These are phyloP conservation scores for Trametes elegans DNA, from an alignment of 768 basidiomycete genomes.

Conservation along the genomic window DNA sequence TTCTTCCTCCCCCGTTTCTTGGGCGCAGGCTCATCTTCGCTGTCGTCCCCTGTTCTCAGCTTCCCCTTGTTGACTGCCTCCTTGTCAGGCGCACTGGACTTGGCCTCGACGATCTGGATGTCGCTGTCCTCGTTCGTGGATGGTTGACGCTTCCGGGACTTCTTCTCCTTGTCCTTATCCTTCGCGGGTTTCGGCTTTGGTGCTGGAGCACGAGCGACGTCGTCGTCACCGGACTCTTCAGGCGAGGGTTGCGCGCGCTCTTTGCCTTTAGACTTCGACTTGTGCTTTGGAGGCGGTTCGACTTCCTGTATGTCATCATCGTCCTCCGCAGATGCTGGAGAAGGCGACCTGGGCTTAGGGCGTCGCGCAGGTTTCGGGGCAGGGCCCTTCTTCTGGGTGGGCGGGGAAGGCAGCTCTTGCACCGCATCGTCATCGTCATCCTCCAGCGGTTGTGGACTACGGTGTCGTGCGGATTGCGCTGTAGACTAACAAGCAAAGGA, in stretches of 20 bases:
- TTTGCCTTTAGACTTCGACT: constrained; percentile 18
- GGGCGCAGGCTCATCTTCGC: constrained; percentile 6
- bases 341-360: background rate
- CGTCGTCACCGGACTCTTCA: background rate
- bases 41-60: constrained; percentile 34
- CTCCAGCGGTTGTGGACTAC: background rate
- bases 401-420: constrained; percentile 18
- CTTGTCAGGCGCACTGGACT: constrained; percentile 2
- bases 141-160: background rate
- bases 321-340: constrained; percentile 1
- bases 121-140: constrained; percentile 6
- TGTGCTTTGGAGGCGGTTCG: constrained; percentile 16
- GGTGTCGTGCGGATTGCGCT: background rate
- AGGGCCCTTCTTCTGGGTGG: constrained; percentile 3
- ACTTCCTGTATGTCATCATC: constrained; percentile 34
- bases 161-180: constrained; percentile 6
- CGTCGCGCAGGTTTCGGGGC: background rate
- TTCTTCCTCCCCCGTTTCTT: constrained; percentile 12
- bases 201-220: background rate
- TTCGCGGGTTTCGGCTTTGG: background rate
- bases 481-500: background rate
- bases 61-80: constrained; percentile 38
- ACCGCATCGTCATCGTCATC: constrained; percentile 21
- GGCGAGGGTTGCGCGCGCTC: background rate
- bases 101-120: constrained; percentile 14